Evolutionary conservation across 1,284 basidiomycete genomes (phyloP).

Genomic region (Cronartium quercuum): DNA sequence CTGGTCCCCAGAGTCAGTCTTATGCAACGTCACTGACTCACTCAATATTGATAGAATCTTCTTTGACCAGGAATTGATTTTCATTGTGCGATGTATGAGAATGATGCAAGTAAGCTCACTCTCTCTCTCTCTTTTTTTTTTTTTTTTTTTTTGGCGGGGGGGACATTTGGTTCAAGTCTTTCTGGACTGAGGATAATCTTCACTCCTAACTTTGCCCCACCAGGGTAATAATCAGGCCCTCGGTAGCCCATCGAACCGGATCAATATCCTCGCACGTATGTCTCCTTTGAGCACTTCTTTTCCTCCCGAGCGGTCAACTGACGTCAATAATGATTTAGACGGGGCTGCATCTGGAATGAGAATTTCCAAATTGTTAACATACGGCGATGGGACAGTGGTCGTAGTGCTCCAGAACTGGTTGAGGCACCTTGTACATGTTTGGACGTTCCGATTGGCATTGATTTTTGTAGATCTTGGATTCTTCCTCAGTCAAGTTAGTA

Average conservation of each 20-base stretch:
- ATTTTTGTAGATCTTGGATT: conserved; percentile 26
- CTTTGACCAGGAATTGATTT: conserved; percentile 67
- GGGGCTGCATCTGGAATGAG: conserved; percentile 24
- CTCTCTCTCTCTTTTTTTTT: no score
- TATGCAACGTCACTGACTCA: background rate
- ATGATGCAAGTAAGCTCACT: conserved; percentile 51
- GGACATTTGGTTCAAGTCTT: conserved; percentile 54
- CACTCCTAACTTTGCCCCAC: background rate
- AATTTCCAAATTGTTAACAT: background rate
- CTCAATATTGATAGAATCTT: conserved; percentile 46
- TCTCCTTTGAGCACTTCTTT: conserved; percentile 48
- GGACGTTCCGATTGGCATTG: conserved; percentile 1
- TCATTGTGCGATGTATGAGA: conserved; percentile 74
- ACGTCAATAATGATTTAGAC: background rate
- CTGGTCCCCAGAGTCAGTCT: conserved; percentile 51
- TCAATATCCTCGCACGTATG: conserved; percentile 72
- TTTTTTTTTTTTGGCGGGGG: conserved; percentile 49
- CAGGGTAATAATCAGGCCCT: conserved; percentile 63
- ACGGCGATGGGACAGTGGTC: background rate
- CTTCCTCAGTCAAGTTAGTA: conserved; percentile 12
- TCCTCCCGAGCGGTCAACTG: background rate
- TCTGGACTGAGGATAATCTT: background rate
- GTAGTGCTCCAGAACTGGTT: background rate
- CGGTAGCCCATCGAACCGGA: conserved; percentile 74
- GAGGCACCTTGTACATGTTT: background rate